Conservation (phyloP, 306 rosid species). For the Cicer yamashitae region DNA sequence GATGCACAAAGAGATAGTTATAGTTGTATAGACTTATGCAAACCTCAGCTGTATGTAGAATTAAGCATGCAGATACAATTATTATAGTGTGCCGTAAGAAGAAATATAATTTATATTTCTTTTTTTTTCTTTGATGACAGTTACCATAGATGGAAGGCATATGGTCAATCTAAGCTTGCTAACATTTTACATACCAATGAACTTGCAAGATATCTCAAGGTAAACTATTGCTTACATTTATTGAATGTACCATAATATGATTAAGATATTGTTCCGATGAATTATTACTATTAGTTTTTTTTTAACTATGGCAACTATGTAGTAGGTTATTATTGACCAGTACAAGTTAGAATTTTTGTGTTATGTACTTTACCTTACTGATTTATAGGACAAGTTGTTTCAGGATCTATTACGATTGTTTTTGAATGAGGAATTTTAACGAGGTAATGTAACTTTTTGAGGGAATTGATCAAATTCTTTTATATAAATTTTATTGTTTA, state of each 20-base stretch:
- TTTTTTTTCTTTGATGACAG: constrained; percentile 47
- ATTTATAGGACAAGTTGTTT: background rate
- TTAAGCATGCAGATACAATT: constrained; percentile 3
- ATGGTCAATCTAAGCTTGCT: constrained; percentile 91
- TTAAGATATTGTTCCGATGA: background rate
- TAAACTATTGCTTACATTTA: constrained; percentile 36
- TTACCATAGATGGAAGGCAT: constrained; percentile 61
- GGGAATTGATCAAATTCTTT: too few species aligned
- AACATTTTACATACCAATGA: constrained; percentile 85
- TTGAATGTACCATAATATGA: background rate
- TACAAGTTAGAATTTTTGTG: background rate
- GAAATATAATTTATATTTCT: background rate
- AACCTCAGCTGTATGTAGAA: background rate
- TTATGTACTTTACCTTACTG: background rate
- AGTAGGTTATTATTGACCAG: background rate
- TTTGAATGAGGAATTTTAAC: too few species aligned
- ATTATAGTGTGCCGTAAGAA: background rate
- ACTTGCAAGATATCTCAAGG: constrained; percentile 71
- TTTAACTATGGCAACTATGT: background rate
- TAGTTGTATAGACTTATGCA: background rate
- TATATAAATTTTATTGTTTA: too few species aligned
- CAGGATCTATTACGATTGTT: background rate
- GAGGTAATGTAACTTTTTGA: too few species aligned
- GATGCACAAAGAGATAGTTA: background rate
- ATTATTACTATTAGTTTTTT: too few species aligned